Conservation (phyloP, 1,284 basidiomycete species). For the Stygiomarasmius scandens region DNA sequence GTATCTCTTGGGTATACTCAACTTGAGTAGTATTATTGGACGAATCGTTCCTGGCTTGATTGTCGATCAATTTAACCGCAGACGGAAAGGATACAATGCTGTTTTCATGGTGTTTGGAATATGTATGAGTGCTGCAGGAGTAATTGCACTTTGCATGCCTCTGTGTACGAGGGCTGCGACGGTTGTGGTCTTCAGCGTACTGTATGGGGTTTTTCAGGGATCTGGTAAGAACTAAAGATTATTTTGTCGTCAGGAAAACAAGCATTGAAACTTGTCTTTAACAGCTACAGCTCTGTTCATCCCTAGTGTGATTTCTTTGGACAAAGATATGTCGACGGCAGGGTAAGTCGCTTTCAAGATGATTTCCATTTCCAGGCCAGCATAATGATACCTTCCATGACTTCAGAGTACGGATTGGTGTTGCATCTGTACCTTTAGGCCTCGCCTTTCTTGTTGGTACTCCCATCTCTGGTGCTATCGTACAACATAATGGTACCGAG, state of each 20-base stretch:
- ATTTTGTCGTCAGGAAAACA: too few relatives aligned
- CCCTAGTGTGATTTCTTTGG: not conserved
- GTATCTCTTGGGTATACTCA: conserved; percentile 9
- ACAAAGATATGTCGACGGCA: not conserved
- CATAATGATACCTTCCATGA: too few relatives aligned
- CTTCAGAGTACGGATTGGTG: not conserved
- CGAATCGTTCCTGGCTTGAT: conserved; percentile 8
- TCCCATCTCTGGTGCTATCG: not conserved
- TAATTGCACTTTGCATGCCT: conserved; percentile 3
- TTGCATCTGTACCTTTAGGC: not conserved
- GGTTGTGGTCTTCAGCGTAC: conserved; percentile 5
- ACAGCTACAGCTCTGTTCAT: not conserved
- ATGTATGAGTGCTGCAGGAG: not conserved
- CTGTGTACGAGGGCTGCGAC: conserved; percentile 1
- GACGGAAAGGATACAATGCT: not conserved
- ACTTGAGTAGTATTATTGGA: conserved; percentile 5
- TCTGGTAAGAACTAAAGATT: not conserved
- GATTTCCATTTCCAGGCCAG: too few relatives aligned
- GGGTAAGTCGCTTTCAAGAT: too few relatives aligned
- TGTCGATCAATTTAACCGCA: conserved; percentile 1
- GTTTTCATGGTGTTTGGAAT: not conserved
- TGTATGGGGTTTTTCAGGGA: not conserved
- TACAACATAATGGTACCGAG: not conserved
- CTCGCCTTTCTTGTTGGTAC: not conserved
- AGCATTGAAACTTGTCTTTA: not conserved